Conservation (phyloP, 2,329 filamentous ascomycete genomes). For the Pezicula rhizophila region DNA sequence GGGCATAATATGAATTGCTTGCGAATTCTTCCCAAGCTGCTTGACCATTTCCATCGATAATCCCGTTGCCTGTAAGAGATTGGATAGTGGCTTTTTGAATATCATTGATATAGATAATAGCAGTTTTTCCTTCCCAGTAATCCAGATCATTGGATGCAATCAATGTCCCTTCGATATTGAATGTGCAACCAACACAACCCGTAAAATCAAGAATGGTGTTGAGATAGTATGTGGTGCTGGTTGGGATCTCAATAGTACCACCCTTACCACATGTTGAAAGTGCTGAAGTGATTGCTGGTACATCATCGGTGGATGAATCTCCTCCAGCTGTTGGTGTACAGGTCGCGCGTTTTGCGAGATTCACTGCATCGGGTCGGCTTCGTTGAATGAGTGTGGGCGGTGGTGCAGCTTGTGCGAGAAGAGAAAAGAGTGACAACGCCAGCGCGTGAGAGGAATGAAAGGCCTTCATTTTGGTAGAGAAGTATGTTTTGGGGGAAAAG, state of each 20-base stretch:
- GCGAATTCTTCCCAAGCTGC: slow-evolving; percentile 36
- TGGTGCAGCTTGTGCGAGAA: no score
- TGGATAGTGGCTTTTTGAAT: slow-evolving; percentile 33
- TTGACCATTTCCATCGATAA: slow-evolving; percentile 43
- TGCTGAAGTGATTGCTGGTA: slow-evolving; percentile 36
- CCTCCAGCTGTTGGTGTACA: slow-evolving; percentile 17
- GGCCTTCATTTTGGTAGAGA: no score
- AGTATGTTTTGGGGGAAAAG: no score
- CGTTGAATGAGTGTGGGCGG: no score
- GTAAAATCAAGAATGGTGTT: slow-evolving; percentile 31
- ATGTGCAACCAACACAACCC: slow-evolving; percentile 36
- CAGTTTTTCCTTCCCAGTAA: slow-evolving; percentile 35
- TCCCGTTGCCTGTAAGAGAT: slow-evolving; percentile 32
- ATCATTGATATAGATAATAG: slow-evolving; percentile 33
- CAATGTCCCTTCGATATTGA: slow-evolving; percentile 39
- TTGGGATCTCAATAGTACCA: slow-evolving; percentile 39
- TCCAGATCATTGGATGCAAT: slow-evolving; percentile 32
- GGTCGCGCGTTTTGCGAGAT: slow-evolving; percentile 13
- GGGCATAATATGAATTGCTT: slow-evolving; percentile 29
- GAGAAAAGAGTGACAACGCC: no score
- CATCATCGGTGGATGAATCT: slow-evolving; percentile 32
- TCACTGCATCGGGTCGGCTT: neutral
- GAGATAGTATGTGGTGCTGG: slow-evolving; percentile 36
- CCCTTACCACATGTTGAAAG: slow-evolving; percentile 32
- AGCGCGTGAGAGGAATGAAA: no score